Percentiles rank a stretch among this genome's conserved stretches.
These are phyloP conservation scores for Ogataea henricii DNA, from an alignment of 805 yeast species.

Conservation along the genomic window DNA sequence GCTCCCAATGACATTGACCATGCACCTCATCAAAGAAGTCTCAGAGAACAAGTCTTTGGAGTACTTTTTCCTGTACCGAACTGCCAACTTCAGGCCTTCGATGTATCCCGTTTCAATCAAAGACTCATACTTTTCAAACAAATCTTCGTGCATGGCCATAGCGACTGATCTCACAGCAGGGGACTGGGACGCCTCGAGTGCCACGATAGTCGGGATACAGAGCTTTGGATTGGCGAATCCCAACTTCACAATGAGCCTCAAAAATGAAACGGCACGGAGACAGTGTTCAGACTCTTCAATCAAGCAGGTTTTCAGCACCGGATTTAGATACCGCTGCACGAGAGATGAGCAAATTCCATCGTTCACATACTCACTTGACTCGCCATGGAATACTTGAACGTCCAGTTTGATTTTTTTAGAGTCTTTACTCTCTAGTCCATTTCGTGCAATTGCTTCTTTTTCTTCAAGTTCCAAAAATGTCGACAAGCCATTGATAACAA, in stretches of 20 bases:
- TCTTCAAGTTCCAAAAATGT: constrained; percentile 63
- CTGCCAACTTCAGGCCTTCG: constrained; percentile 62
- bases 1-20: constrained; percentile 46
- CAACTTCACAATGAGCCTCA: constrained; percentile 56
- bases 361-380: constrained; percentile 46
- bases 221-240: constrained; percentile 78
- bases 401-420: constrained; percentile 43
- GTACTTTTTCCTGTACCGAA: constrained; percentile 41
- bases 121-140: constrained; percentile 70
- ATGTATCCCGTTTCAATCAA: constrained; percentile 65
- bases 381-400: constrained; percentile 56
- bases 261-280: constrained; percentile 51
- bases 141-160: constrained; percentile 49
- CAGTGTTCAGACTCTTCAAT: constrained; percentile 46
- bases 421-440: constrained; percentile 41
- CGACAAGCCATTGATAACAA: constrained; percentile 57
- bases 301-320: constrained; percentile 52
- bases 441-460: constrained; percentile 40
- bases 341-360: constrained; percentile 78
- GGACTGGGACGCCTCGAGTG: constrained; percentile 58
- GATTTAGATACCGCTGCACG: constrained; percentile 59
- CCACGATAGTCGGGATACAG: constrained; percentile 69
- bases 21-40: constrained; percentile 37
- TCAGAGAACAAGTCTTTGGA: constrained; percentile 33
- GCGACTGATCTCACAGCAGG: constrained; percentile 50